Evolutionary conservation across 768 basidiomycete species (phyloP), one percentile per base, ranked within the genome.

Genomic region (Vararia minispora): DNA sequence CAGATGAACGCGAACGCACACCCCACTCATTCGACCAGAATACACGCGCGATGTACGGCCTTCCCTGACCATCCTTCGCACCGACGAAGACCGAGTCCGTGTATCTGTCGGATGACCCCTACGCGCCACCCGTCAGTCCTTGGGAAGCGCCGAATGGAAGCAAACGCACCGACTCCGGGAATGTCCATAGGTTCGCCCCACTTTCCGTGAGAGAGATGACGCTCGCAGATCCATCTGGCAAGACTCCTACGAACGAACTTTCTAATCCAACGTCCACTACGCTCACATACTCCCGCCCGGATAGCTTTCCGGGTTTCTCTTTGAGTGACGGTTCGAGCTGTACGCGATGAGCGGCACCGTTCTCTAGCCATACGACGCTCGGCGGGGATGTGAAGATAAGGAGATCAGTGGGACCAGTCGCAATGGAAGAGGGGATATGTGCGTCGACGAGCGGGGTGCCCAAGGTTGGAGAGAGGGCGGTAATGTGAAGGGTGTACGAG

Each of bases 401-500:
- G 6, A 69, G 54, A 37, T 68, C 59, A 0, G 58, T 44, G 5
- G 62, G 52, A 0, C 52, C 60, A 4, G 58, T 49, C 1, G 44
- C 33, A 33, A 76, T 59, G 27, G 50, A 62, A 1, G 80, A 80
- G 11, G 76, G 71, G 24, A 89, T 58, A 40, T 72, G 62, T 1
- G 59, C 62, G 17, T 58, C 65, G 10, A 64, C 51, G 38, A 79
- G 48, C 16, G 77, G 45, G 27, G 66, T 59, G 4, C 80, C 83
- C 4, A 69, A 73, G 3, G 55, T 37, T 0, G 76, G 51, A 34
- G 74, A 66, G 6, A 92, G 59, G 1, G 76, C 63, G 16, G 76
- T 71, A 45, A 84, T 63, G 40, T 83, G 76, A 1, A 94, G 59
- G 11, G 78, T 79, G 49, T 78, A 76, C 0, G 77, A 66, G 29